Base-by-base conservation (phyloP, 768 basidiomycete species). In the Termitomyces sp. region DNA sequence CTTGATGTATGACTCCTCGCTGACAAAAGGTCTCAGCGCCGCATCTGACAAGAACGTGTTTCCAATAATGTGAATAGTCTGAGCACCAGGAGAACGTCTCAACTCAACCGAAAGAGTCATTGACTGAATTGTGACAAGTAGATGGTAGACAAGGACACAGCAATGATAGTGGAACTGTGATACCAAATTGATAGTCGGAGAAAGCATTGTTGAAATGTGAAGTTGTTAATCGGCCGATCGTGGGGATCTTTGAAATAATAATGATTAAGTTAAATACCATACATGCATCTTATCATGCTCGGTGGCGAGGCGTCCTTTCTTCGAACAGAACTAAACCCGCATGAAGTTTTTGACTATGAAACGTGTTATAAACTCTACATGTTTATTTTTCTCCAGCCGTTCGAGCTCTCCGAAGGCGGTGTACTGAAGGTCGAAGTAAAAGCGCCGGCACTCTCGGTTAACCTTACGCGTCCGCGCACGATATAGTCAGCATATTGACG, bases 111-210 rank as follows among this genome's bases (percentile, higher is more conserved):
- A 63, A 56, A 46, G 59, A 18, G 36, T 20, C 26, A 37, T 46
- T 48, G 42, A 24, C 7, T 54, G 20, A 22, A 31, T 50, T 36
- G 50, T 43, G 34, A 55, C 41, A 26, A 60, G 60, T 54, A 60
- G 61, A 62, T 60, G 56, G 59, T 55, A 51, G 51, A 37, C 43
- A 62, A 36, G 55, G 49, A 36, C 62, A 58, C 56, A 62, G 61
- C 61, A 59, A 36, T n/a, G n/a, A n/a, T n/a, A n/a, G n/a, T n/a
- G n/a, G n/a, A 18, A 12, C 12, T 43, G n/a, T 29, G 37, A 29
- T 27, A 47, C 22, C 49, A 51, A 39, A 44, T 44, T 36, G 27
- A 59, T 26, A 16, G 32, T 56, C 42, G 34, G 54, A 24, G 41
- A 6, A 6, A 50, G 14, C 22, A 12, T n/a, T 20, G 47, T 51